phyloP scores from a whole-genome alignment of 2,329 filamentous ascomycete species.

The Cadophora sp. region DNA sequence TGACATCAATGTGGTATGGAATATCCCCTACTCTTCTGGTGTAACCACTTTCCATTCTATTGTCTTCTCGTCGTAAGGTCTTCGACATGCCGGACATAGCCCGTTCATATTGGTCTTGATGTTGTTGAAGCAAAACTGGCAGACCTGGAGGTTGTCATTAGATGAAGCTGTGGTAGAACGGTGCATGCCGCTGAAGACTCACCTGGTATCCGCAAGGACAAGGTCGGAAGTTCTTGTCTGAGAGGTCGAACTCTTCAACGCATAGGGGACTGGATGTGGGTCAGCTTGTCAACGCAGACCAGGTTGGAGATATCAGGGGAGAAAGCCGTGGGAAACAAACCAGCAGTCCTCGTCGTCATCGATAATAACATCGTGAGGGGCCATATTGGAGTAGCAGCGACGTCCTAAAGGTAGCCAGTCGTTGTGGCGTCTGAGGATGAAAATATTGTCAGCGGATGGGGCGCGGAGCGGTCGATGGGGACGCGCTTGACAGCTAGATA shows the following conservation, averaged over 20 bases:
- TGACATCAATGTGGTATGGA: not conserved
- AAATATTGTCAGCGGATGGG: constrained; percentile 21
- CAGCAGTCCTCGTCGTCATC: constrained; percentile 75
- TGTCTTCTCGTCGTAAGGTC: constrained; percentile 94
- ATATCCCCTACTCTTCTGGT: constrained; percentile 79
- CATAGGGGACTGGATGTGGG: constrained; percentile 77
- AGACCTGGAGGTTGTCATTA: constrained; percentile 68
- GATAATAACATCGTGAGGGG: constrained; percentile 72
- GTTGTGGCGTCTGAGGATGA: constrained; percentile 25
- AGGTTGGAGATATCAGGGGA: constrained; percentile 21
- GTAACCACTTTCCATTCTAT: constrained; percentile 98
- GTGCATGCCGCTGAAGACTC: constrained; percentile 43
- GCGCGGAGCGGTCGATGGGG: constrained; percentile 27
- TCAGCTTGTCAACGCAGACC: not conserved
- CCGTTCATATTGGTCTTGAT: constrained; percentile 98
- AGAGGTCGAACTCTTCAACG: constrained; percentile 98
- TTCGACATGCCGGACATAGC: constrained; percentile 93
- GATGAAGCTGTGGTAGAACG: not conserved
- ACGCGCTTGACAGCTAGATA: constrained; percentile 36
- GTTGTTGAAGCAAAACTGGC: constrained; percentile 99
- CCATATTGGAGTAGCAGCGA: constrained; percentile 55
- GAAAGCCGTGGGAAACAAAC: constrained; percentile 51
- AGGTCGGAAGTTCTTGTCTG: constrained; percentile 94
- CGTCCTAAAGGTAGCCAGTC: constrained; percentile 24
- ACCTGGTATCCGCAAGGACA: constrained; percentile 99